Evolutionary conservation across 2,329 filamentous ascomycete species (phyloP), one percentile per base, ranked within the genome.

Genomic region (Neonectria punicea): DNA sequence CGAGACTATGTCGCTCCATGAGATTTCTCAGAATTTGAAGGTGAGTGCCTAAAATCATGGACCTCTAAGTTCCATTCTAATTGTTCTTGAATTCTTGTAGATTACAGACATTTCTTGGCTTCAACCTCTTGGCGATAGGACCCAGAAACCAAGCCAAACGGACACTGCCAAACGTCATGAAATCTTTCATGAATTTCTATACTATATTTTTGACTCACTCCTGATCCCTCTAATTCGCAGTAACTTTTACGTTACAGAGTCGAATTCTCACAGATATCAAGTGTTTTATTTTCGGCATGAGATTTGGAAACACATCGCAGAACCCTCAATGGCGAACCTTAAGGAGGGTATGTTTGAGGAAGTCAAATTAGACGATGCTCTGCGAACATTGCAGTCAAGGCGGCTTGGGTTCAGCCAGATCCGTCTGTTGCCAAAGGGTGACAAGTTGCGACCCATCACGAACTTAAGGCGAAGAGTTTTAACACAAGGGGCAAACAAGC

Each of bases 261-360:
- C 94, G 0, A 94, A 89, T 67, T 84, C 85, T 1, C 89, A 97
- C 75, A 90, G 91, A 16, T 93, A 96, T 72, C 89, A 89, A 30
- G 81, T 98, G 1, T 97, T 97, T 78, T 99, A 93, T 80, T 98
- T 98, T 76, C 92, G 95, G 4, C 96, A 99, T 69, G 96, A 99
- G 78, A 85, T 96, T 10, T 99, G 96, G 96, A 89, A 87, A 55
- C 85, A 85, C 44, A 79, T 98, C 36, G 89, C 91, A 2, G 90
- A 94, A 71, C 92, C 94, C 7, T 88, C 91, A 0, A 82, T 98
- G 75, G 78, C 84, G 1, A 81, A 81, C 1, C 80, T 98, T 22
- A 96, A 92, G 74, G 70, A 81, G 2, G 85, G 81, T 9, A 93
- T 97, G 87, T 93, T 98, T 67, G 91, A 96, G 69, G 92, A 96